phyloP scores from a whole-genome alignment of 768 basidiomycete genomes.

The Dacryopinax primogenitus region DNA sequence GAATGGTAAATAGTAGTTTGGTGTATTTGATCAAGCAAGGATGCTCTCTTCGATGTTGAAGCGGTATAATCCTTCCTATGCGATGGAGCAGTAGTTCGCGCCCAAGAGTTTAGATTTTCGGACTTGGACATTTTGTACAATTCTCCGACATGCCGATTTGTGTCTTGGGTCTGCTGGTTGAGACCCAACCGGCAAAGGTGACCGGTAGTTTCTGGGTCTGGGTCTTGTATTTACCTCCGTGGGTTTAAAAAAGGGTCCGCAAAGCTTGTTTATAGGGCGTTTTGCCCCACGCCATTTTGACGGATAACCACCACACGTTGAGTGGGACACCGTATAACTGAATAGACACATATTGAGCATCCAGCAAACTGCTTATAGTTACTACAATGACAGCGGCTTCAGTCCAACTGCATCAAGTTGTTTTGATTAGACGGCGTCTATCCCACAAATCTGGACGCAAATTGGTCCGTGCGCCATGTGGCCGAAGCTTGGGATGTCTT shows the following conservation, averaged over 20 bases:
- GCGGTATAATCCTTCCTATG: no score
- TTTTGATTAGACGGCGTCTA: background rate
- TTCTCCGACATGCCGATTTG: no score
- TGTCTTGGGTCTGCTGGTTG: no score
- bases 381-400: background rate
- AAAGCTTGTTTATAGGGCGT: background rate
- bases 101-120: no score
- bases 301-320: background rate
- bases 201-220: background rate
- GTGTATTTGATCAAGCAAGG: background rate
- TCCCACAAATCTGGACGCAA: background rate
- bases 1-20: background rate
- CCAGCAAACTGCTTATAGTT: background rate
- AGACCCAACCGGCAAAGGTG: no score
- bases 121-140: no score
- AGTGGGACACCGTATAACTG: background rate
- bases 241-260: background rate
- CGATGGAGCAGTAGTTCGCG: no score
- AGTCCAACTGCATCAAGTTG: background rate
- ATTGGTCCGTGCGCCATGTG: slow-evolving; percentile 1
- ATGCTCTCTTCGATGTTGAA: background rate
- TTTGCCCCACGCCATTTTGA: no score
- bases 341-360: slow-evolving; percentile 3
- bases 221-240: no score
- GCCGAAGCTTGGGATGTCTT: background rate